Percentiles rank a stretch among this genome's conserved stretches.
Conservation (phyloP, 805 yeast genomes). For the Tetrapisispora iriomotensis region DNA sequence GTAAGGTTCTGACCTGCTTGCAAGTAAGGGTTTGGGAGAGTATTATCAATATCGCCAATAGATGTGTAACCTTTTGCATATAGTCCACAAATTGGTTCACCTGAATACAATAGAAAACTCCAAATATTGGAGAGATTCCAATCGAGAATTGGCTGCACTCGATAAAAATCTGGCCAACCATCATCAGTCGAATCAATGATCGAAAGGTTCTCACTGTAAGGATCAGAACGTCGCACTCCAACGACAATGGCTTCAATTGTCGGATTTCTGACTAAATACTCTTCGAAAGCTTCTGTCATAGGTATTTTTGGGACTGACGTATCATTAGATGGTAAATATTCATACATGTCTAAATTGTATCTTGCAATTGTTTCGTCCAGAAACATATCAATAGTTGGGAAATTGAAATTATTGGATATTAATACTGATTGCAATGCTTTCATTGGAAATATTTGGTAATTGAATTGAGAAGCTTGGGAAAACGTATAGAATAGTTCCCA, state of each 20-base stretch:
- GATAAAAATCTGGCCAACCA: conserved; percentile 80
- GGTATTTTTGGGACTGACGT: conserved; percentile 16
- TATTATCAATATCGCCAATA: conserved; percentile 68
- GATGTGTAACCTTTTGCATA: conserved; percentile 87
- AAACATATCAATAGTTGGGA: conserved; percentile 60
- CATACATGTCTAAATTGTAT: conserved; percentile 45
- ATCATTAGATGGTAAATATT: conserved; percentile 20
- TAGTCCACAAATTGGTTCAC: conserved; percentile 58
- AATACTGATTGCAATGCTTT: conserved; percentile 43
- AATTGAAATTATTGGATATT: conserved; percentile 68
- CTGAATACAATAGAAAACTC: conserved; percentile 57
- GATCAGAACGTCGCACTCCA: conserved; percentile 85
- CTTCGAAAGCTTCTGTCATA: conserved; percentile 60
- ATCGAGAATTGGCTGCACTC: conserved; percentile 82
- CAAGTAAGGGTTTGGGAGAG: conserved; percentile 63
- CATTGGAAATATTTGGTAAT: conserved; percentile 13
- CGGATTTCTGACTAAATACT: conserved; percentile 46
- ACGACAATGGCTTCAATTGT: conserved; percentile 64
- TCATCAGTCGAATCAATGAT: conserved; percentile 71
- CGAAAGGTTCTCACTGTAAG: conserved; percentile 53
- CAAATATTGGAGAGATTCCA: conserved; percentile 84
- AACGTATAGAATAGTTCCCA: conserved; percentile 21
- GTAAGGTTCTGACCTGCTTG: conserved; percentile 14
- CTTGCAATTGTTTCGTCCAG: conserved; percentile 42
- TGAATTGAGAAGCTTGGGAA: conserved; percentile 17